Evolutionary conservation across 371 early-diverging fungal genomes (phyloP), one percentile per base, ranked within the genome.

Genomic region (Blakeslea trispora): DNA sequence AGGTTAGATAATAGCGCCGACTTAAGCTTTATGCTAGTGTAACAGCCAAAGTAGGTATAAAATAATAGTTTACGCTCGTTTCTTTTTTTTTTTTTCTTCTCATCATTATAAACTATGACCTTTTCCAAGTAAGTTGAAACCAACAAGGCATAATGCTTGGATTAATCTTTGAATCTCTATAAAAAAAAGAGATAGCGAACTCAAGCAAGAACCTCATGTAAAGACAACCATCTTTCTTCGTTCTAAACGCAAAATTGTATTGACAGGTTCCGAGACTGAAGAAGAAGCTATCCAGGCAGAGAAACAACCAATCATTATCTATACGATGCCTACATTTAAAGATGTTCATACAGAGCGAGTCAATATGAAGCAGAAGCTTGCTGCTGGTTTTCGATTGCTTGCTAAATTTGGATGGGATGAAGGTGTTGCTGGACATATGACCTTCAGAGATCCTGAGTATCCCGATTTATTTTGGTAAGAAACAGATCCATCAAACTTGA

Each of bases 361-460:
- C n/a, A 81, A 78, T 62, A 75, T 77, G 75, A 83, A 83, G 61
- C 82, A 82, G 53, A 69, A 75, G 24, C 57, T 85, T 18, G 81
- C 83, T 5, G 82, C 82, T 21, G 85, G 82, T 2, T 83, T 82
- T 67, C 74, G 85, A 13, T 53, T 85, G 1, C 64, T 85, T 50
- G 66, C 82, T 24, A 77, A 79, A 49, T 80, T 75, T 50, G 79
- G 82, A 0, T 74, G 79, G 58, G 85, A 83, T 57, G 83, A 81
- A 69, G 77, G 82, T 55, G 71, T 79, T 14, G 83, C 78, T n/a
- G 83, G 83, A 0, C 83, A 83, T 63, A 61, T 82, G 75, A 82
- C 83, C 1, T 72, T 77, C 57, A 68, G 83, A 22, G 85, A 85
- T 62, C 85, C 85, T 19, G 82, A 85, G 58, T 70, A 77, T 42